Base-by-base conservation (phyloP, 164 flowering plant species). In the Euptelea pleiosperma region DNA sequence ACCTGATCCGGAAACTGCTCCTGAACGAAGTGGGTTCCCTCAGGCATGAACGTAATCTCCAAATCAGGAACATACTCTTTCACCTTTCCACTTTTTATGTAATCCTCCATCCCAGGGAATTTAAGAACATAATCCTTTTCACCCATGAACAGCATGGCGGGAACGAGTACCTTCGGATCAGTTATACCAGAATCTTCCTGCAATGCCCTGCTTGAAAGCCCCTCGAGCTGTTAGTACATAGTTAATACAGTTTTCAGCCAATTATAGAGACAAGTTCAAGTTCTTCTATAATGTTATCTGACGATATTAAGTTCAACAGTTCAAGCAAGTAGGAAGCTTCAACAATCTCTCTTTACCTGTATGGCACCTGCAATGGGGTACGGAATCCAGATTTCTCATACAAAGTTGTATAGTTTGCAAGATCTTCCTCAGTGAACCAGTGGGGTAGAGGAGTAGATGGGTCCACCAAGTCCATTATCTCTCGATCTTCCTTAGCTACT, bases 371-470 rank as follows among this genome's bases (percentile, higher is more conserved):
- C 64, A 84, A 54, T 19, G 90, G 76, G 60, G 79, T 70, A 19
- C 30, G 58, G 48, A 84, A 84, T 39, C n/a, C n/a, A n/a, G n/a
- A n/a, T n/a, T n/a, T n/a, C n/a, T n/a, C n/a, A n/a, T n/a, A n/a
- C n/a, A n/a, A 51, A 33, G 68, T 57, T 47, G 72, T 80, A 60
- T 84, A 84, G 0, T 10, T 26, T 4, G 71, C 63, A 14, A 84
- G 83, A 47, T 84, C 87, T 39, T 77, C 78, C 59, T 84, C 86
- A 0, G 79, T 53, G 61, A 85, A 75, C 86, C 84, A 82, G n/a
- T 80, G 37, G 9, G 91, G 91, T 19, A 85, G 78, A 29, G 84
- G 82, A 41, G 79, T 74, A 8, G 81, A 79, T 10, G 81, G 57
- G 3, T 74, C 75, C 8, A 77, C 85, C 58, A 82, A 29, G 47